Evolutionary conservation across 768 basidiomycete genomes (phyloP).

Genomic region (Russula virescens): DNA sequence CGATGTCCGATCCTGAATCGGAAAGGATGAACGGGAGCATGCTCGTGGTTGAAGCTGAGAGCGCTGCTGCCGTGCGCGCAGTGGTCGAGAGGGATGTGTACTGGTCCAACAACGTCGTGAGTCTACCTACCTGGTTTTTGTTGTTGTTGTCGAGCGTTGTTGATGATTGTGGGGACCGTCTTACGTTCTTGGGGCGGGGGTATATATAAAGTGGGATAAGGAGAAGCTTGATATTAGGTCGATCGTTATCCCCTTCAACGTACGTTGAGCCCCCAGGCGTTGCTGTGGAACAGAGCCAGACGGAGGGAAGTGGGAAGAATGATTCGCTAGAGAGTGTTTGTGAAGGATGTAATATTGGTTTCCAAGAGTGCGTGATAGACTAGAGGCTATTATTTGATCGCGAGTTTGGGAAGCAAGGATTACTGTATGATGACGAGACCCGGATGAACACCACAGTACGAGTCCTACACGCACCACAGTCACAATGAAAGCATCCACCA

Average conservation of each 20-base stretch:
- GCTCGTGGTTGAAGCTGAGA: slow-evolving; percentile 50
- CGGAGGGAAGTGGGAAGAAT: too few relatives aligned
- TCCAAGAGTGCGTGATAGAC: too few relatives aligned
- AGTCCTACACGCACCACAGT: too few relatives aligned
- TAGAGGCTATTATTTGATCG: too few relatives aligned
- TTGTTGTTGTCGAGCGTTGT: neutral
- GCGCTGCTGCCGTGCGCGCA: slow-evolving; percentile 41
- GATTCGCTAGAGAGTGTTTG: too few relatives aligned
- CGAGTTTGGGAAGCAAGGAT: too few relatives aligned
- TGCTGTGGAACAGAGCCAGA: too few relatives aligned
- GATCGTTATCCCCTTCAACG: neutral
- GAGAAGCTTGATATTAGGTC: slow-evolving; percentile 43
- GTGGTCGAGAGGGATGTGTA: slow-evolving; percentile 40
- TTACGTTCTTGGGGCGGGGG: too few relatives aligned
- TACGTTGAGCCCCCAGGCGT: too few relatives aligned
- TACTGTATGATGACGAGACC: too few relatives aligned
- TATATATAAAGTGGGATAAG: slow-evolving; percentile 45
- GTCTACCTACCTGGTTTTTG: slow-evolving; percentile 6
- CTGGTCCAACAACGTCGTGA: slow-evolving; percentile 39
- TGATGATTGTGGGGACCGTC: neutral
- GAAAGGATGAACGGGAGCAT: slow-evolving; percentile 57
- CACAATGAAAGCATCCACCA: slow-evolving; percentile 20
- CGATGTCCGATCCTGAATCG: neutral
- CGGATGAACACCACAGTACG: too few relatives aligned
- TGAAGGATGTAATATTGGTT: too few relatives aligned